Evolutionary conservation across 306 rosid genomes (phyloP).

Genomic region (Crotalaria pallida): DNA sequence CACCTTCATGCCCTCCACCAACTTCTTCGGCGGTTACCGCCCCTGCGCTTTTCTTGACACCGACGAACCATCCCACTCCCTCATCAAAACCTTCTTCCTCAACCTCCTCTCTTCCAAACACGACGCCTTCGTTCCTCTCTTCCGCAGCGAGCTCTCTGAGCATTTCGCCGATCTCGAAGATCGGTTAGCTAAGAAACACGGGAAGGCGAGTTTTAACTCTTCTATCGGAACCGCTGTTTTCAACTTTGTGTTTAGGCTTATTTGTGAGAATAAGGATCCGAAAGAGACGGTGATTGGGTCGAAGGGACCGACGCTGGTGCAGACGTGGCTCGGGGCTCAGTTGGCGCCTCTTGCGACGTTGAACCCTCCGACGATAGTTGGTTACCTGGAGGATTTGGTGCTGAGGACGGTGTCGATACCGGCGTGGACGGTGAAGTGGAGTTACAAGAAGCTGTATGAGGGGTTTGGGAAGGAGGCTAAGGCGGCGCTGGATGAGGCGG

Average conservation of each 20-base stretch:
- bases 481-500: constrained; percentile 49
- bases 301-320: constrained; percentile 29
- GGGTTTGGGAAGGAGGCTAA: constrained; percentile 26
- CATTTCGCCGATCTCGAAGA: constrained; percentile 45
- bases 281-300: constrained; percentile 18
- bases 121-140: constrained; percentile 36
- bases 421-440: constrained; percentile 30
- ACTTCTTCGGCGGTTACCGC: constrained; percentile 65
- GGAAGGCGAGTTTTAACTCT: constrained; percentile 37
- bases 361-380: constrained; percentile 37
- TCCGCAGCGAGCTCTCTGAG: constrained; percentile 24
- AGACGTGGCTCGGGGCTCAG: constrained; percentile 44
- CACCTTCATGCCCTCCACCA: constrained; percentile 69
- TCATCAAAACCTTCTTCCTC: constrained; percentile 41
- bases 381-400: constrained; percentile 39
- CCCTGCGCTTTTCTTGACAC: constrained; percentile 62
- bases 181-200: constrained; percentile 6
- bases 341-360: constrained; percentile 45
- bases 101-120: constrained; percentile 43
- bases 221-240: constrained; percentile 31
- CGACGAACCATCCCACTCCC: constrained; percentile 47
- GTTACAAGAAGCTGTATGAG: constrained; percentile 44
- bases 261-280: constrained; percentile 35
- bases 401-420: constrained; percentile 50
- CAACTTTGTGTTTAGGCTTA: constrained; percentile 40